phyloP scores from a whole-genome alignment of 2,329 filamentous ascomycete genomes.

The Calonectria pseudoreteaudii region DNA sequence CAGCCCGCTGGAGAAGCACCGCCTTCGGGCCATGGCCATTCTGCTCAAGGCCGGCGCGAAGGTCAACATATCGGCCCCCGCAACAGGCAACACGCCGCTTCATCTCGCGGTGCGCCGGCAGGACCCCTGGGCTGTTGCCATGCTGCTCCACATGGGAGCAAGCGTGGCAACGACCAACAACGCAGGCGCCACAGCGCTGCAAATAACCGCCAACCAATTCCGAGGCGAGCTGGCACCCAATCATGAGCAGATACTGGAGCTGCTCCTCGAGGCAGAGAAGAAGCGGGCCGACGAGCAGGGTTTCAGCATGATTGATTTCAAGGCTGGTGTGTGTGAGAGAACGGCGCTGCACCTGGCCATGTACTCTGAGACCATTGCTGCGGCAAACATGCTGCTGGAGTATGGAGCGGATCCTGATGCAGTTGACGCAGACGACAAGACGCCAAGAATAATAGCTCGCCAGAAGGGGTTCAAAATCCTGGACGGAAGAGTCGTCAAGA shows the following conservation, averaged over 20 bases:
- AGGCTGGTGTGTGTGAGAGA: neutral
- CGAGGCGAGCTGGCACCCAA: neutral
- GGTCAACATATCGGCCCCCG: neutral
- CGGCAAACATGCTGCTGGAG: neutral
- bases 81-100: neutral
- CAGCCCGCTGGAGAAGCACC: neutral
- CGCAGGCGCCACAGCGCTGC: neutral
- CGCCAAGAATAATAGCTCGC: neutral
- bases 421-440: neutral
- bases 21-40: neutral
- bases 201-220: neutral
- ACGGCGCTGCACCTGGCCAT: neutral
- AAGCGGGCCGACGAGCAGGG: neutral
- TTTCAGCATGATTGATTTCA: neutral
- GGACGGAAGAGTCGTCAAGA: neutral
- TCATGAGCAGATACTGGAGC: neutral
- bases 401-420: neutral
- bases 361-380: neutral
- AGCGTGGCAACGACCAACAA: neutral
- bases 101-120: neutral
- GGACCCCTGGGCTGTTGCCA: neutral
- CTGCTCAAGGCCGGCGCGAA: neutral
- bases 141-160: neutral
- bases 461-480: neutral
- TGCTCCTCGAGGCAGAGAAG: neutral